Conservation (phyloP, 1,284 basidiomycete species). For the Coniferiporia weirii region DNA sequence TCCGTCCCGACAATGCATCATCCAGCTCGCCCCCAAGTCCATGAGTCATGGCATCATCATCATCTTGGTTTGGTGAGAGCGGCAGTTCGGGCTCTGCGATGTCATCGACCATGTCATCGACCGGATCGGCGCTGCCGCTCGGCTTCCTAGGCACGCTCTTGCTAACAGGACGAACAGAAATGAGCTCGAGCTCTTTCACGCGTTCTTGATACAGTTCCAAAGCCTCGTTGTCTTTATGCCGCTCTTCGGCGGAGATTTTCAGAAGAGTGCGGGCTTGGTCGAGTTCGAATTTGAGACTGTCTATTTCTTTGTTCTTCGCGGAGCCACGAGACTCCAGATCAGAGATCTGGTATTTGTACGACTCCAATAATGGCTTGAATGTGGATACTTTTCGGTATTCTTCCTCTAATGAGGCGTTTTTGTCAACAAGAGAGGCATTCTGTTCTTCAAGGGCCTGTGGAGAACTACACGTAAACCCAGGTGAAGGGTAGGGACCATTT, state of each 20-base stretch:
- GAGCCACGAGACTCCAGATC: slow-evolving; percentile 74
- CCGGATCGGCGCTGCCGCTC: slow-evolving; percentile 20
- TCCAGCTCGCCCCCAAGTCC: slow-evolving; percentile 84
- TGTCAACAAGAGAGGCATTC: slow-evolving; percentile 87
- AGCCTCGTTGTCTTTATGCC: slow-evolving; percentile 77
- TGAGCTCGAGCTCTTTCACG: slow-evolving; percentile 82
- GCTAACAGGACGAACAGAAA: slow-evolving; percentile 40
- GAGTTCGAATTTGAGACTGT: slow-evolving; percentile 70
- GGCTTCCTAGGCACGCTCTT: slow-evolving; percentile 22
- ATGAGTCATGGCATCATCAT: slow-evolving; percentile 37
- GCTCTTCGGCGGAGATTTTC: slow-evolving; percentile 63
- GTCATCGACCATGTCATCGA: slow-evolving; percentile 31
- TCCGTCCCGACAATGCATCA: slow-evolving; percentile 77
- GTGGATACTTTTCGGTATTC: slow-evolving; percentile 84
- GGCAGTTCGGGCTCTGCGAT: slow-evolving; percentile 40
- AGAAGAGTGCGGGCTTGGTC: slow-evolving; percentile 70
- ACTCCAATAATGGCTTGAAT: slow-evolving; percentile 88
- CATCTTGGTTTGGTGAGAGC: slow-evolving; percentile 29
- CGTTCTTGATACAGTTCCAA: slow-evolving; percentile 88
- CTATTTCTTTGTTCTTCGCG: slow-evolving; percentile 62
- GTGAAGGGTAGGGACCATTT: background rate
- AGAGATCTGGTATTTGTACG: slow-evolving; percentile 84
- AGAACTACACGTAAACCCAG: slow-evolving; percentile 5
- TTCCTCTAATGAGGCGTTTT: slow-evolving; percentile 85
- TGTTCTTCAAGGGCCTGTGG: slow-evolving; percentile 82